Evolutionary conservation across 441 rosid genomes (phyloP).

Genomic region (Hura crepitans): DNA sequence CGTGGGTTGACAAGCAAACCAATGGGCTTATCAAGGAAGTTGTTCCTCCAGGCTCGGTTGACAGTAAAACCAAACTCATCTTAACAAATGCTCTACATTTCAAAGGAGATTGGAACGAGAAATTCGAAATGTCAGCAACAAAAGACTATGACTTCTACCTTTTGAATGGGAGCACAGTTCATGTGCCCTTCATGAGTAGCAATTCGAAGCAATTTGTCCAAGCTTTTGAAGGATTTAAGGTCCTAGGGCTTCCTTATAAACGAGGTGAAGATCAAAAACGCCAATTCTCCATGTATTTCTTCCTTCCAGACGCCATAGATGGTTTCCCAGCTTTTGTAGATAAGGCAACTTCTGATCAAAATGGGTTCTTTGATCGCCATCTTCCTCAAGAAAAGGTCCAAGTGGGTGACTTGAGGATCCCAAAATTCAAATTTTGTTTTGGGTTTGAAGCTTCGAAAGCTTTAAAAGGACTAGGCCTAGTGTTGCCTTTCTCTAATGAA

Average conservation of each 20-base stretch:
- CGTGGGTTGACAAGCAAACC: conserved; percentile 70
- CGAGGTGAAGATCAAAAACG: conserved; percentile 55
- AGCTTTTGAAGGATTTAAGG: conserved; percentile 58
- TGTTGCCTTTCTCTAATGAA: conserved; percentile 46
- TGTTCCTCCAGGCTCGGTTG: conserved; percentile 59
- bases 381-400: conserved; percentile 37
- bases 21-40: conserved; percentile 63
- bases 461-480: conserved; percentile 54
- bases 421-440: conserved; percentile 59
- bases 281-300: conserved; percentile 61
- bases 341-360: conserved; percentile 38
- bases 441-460: conserved; percentile 59
- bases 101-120: conserved; percentile 73
- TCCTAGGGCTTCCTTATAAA: conserved; percentile 63
- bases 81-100: conserved; percentile 74
- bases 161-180: conserved; percentile 43
- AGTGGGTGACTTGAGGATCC: conserved; percentile 54
- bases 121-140: conserved; percentile 51
- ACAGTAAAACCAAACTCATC: conserved; percentile 48
- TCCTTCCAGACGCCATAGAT: conserved; percentile 59
- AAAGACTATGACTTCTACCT: conserved; percentile 63
- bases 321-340: conserved; percentile 54
- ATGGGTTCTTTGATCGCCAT: conserved; percentile 53
- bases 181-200: conserved; percentile 68
- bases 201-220: conserved; percentile 45